Conservation (phyloP, 371 early-diverging fungal genomes). For the Dichotomocladium elegans region DNA sequence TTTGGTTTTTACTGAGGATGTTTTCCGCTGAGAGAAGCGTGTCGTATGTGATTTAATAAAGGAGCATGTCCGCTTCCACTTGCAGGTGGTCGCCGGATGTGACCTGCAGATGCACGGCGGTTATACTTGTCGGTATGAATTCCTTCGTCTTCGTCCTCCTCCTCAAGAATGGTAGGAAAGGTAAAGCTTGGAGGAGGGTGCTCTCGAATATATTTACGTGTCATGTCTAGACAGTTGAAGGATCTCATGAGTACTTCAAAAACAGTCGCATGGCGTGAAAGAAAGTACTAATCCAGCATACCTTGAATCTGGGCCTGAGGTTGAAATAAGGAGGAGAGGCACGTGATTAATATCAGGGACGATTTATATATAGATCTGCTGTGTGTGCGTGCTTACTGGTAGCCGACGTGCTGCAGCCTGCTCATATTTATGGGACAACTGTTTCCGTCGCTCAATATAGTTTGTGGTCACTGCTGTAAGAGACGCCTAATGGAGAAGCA, state of each 20-base stretch:
- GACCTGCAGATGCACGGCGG: conserved; percentile 4
- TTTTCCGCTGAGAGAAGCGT: background rate
- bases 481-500: background rate
- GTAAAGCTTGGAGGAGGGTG: background rate
- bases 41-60: background rate
- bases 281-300: background rate
- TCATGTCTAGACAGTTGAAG: background rate
- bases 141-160: background rate
- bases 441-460: conserved; percentile 1
- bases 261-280: background rate
- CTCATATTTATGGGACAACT: conserved; percentile 2
- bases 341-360: background rate
- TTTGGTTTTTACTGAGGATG: too few species aligned
- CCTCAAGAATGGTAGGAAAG: background rate
- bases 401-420: conserved; percentile 1
- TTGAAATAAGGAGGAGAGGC: background rate
- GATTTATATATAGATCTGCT: background rate
- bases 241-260: background rate
- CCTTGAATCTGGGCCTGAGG: background rate
- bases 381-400: background rate
- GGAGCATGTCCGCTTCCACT: background rate
- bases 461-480: background rate
- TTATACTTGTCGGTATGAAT: background rate
- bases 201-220: background rate
- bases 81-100: background rate